These are phyloP conservation scores for Entophlyctis luteolus DNA, from an alignment of 192 early-diverging fungal species.

Conservation along the genomic window DNA sequence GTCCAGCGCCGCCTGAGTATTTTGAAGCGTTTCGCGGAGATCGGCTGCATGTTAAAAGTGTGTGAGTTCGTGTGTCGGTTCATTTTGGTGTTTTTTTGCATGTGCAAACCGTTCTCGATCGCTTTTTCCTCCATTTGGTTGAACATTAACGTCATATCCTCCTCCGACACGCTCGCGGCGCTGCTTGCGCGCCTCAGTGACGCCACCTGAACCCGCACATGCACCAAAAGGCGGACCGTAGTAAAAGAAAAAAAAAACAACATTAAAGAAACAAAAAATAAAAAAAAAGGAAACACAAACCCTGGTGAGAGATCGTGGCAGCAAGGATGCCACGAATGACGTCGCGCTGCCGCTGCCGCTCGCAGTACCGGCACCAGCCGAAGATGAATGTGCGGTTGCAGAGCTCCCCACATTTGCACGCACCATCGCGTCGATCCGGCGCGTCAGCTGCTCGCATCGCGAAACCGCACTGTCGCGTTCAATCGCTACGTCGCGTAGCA, in stretches of 20 bases:
- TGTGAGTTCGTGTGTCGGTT: no score
- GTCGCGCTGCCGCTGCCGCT: not conserved
- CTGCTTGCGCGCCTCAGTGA: not conserved
- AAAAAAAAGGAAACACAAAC: no score
- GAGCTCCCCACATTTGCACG: not conserved
- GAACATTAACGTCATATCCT: constrained; percentile 3
- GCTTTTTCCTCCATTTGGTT: constrained; percentile 9
- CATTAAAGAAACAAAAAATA: no score
- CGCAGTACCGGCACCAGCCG: no score
- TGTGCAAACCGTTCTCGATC: constrained; percentile 3
- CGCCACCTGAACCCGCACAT: not conserved
- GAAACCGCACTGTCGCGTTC: not conserved
- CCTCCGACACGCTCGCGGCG: not conserved
- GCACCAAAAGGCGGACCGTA: no score
- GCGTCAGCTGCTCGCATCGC: not conserved
- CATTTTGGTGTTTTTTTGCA: no score
- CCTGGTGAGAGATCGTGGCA: not conserved
- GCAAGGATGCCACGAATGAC: not conserved
- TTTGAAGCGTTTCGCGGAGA: not conserved
- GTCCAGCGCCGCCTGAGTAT: not conserved
- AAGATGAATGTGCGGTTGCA: no score
- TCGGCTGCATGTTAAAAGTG: not conserved
- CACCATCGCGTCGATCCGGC: not conserved
- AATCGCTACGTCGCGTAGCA: not conserved
- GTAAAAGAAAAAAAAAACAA: no score